Evolutionary conservation across 768 basidiomycete species (phyloP), one percentile per base, ranked within the genome.

Genomic region (Tubosaeta brunneosetosa): DNA sequence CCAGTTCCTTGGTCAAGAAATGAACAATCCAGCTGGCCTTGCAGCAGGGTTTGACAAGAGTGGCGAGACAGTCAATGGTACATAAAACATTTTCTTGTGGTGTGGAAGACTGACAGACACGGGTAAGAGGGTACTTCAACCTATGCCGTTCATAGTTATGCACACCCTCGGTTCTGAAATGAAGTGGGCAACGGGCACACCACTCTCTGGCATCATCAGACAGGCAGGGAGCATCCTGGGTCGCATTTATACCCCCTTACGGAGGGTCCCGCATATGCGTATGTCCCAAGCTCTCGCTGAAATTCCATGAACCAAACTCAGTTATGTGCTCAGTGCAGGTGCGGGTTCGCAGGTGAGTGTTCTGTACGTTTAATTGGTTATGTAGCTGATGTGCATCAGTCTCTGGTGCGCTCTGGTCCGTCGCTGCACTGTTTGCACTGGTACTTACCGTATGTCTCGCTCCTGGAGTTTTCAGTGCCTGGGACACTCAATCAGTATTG

Each of bases 21-120:
- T 97, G 16, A 77, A 78, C 2, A 98, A 91, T 66, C 95, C 97
- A 0, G 71, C 98, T 17, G 94, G 97, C 13, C 72, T 98, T 16
- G 95, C 97, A 3, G 97, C 97, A 17, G 97, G 97, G 0, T 97
- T 98, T 64, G 97, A 99, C 78, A 99, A 99, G 73, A 85, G 98
- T 57, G 97, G 87, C 3, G 89, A 97, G 65, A 94, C 94, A 12
- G 85, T 97, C 60, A 94, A 99, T 61, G 94, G 93, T 85, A 61
- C 38, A 74, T 55, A 16, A 34, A 41, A 9, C 1, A n/a, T 43
- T 25, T 6, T 34, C 4, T 44, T n/a, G 13, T 45, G 12, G 44
- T 25, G 34, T 2, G 12, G 43, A 88, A 91, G 65, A 87, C 94
- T n/a, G n/a, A n/a, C n/a, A n/a, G n/a, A n/a, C n/a, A n/a, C n/a